Base-by-base conservation (phyloP, 1,139 yeast species). In the Candida pseudocylindracea region DNA sequence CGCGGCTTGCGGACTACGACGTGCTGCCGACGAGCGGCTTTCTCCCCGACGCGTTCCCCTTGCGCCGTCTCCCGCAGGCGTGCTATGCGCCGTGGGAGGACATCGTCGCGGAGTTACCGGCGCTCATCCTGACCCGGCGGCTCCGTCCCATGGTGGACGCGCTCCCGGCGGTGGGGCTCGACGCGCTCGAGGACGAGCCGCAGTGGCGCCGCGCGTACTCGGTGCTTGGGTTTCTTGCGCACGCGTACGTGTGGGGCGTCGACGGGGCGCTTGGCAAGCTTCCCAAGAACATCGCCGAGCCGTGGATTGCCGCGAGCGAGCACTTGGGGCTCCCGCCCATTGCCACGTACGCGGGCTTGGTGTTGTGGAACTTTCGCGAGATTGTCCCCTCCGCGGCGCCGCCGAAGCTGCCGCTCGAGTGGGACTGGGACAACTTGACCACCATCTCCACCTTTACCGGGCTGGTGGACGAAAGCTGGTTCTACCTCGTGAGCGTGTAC, bases 381-480 rank as follows among this genome's bases (percentile, higher is more conserved):
- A 67, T 76, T 26, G 47, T 73, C 10, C 74, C 76, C 1, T 7
- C 12, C n/a, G 24, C 29, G 3, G 13, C 29, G 44, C 52, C 7
- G 9, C 33, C 12, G 32, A 20, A 3, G 51, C 48, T 4, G 51
- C 47, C 10, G 53, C 48, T 2, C 55, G 51, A 12, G 26, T 55
- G 60, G 51, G 66, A 60, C 36, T 60, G 79, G 34, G 73, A 74
- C 37, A 74, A 76, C 44, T 56, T 85, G 36, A 75, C 88, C 34
- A 75, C 93, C 1, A 65, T 79, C 36, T 69, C 68, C 48, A 83
- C 95, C 0, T 85, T 74, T 47, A 81, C 96, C 0, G 96, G 95
- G 1, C 68, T 85, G 2, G 67, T 74, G 31, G 95, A 85, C 49
- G 96, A 85, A 50, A 67, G 80, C 41, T 85, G 96, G 96, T 85